Evolutionary conservation across 2,329 filamentous ascomycete species (phyloP).

Genomic region (Nemania abortiva): DNA sequence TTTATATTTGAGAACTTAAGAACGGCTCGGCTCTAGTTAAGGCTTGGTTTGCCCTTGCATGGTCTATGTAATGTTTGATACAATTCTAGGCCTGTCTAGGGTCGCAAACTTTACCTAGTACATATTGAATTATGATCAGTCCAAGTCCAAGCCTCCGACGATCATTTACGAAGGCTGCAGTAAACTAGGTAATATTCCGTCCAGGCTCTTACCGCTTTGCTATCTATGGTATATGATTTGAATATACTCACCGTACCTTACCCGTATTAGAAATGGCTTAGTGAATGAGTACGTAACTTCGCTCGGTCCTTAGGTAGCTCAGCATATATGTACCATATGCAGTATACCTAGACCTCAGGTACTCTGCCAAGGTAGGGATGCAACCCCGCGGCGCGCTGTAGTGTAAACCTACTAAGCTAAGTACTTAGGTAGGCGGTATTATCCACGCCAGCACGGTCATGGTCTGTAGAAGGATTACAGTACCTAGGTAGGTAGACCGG

Average conservation of each 20-base stretch:
- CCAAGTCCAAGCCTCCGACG: neutral
- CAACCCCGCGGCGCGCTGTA: neutral
- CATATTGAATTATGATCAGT: neutral
- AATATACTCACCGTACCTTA: slow-evolving; percentile 2
- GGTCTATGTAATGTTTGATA: too few species aligned
- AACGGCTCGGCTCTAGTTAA: too few species aligned
- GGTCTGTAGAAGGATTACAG: neutral
- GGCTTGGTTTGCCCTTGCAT: too few species aligned
- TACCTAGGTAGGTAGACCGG: too few species aligned
- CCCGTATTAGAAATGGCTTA: slow-evolving; percentile 3
- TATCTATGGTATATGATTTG: slow-evolving; percentile 1
- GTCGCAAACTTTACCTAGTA: too few species aligned
- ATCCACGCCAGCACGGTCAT: neutral
- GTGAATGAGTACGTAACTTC: neutral
- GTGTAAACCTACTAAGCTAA: neutral
- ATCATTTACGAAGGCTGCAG: neutral
- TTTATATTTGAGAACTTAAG: too few species aligned
- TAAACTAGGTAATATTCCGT: neutral
- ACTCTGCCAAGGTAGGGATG: neutral
- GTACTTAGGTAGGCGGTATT: neutral
- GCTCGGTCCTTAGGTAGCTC: neutral
- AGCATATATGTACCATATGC: neutral
- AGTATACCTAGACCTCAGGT: neutral
- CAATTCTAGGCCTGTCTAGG: too few species aligned
- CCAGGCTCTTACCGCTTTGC: neutral